Conservation (phyloP, 768 basidiomycete genomes). For the Xerocomellus amylosporus region DNA sequence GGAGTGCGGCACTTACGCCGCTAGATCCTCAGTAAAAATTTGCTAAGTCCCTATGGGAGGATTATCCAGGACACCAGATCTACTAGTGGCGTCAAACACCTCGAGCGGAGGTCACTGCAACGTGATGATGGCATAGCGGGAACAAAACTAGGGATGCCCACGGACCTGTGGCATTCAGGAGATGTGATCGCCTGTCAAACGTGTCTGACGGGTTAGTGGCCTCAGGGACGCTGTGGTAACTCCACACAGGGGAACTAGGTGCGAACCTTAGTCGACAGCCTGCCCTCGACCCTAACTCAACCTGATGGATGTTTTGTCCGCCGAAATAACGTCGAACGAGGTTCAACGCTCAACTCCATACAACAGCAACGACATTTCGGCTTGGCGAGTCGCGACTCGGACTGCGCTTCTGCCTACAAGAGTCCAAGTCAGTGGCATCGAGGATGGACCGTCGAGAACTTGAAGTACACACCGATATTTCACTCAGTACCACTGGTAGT, state of each 20-base stretch:
- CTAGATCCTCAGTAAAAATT: background rate
- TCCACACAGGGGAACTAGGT: background rate
- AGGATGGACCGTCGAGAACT: background rate
- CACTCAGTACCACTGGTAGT: background rate
- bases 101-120: background rate
- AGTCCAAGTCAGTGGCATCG: background rate
- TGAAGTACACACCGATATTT: background rate
- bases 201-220: background rate
- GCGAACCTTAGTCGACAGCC: background rate
- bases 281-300: slow-evolving; percentile 1
- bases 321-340: background rate
- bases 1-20: too few species aligned
- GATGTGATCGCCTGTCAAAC: background rate
- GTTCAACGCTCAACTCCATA: background rate
- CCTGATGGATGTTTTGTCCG: background rate
- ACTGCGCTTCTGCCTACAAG: background rate
- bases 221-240: background rate
- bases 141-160: background rate
- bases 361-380: background rate
- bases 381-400: too few species aligned
- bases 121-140: background rate
- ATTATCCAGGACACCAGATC: background rate
- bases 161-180: background rate
- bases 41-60: background rate
- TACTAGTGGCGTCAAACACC: background rate